phyloP scores from a whole-genome alignment of 2,329 filamentous ascomycete genomes.

The Tolypocladium tundrense region DNA sequence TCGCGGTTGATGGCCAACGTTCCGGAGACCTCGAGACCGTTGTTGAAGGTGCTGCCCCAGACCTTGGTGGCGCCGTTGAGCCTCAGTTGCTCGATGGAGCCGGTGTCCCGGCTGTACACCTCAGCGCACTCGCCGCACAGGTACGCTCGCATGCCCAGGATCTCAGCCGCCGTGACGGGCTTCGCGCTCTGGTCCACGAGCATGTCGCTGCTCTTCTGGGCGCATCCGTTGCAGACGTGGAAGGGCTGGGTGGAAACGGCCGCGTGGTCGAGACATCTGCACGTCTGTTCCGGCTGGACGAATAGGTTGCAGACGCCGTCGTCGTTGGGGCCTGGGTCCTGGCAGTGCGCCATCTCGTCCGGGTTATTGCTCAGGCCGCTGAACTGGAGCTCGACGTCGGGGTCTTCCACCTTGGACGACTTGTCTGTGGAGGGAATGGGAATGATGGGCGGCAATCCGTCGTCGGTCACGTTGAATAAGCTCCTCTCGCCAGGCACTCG shows the following conservation, averaged over 20 bases:
- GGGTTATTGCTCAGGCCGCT: not conserved
- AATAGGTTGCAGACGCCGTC: not conserved
- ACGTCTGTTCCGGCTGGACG: not conserved
- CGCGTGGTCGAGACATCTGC: not conserved
- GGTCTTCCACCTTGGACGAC: not conserved
- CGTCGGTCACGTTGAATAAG: not conserved
- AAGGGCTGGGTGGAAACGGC: not conserved
- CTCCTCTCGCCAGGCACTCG: not conserved
- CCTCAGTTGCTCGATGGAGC: not conserved
- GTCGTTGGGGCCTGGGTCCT: not conserved
- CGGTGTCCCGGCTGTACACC: not conserved
- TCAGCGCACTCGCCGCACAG: constrained; percentile 21
- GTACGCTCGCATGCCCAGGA: constrained; percentile 25
- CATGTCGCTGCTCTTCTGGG: constrained; percentile 6
- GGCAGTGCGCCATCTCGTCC: not conserved
- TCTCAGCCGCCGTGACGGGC: constrained; percentile 9
- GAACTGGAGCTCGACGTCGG: not conserved
- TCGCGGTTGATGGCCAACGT: not conserved
- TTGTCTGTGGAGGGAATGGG: not conserved
- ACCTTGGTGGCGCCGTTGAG: constrained; percentile 11
- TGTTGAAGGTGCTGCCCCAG: constrained; percentile 12
- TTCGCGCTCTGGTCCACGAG: constrained; percentile 7
- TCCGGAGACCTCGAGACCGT: not conserved
- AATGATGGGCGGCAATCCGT: not conserved
- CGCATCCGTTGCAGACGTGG: constrained; percentile 14